Evolutionary conservation across 2,329 filamentous ascomycete species (phyloP).

Genomic region (Amauroascus niger): DNA sequence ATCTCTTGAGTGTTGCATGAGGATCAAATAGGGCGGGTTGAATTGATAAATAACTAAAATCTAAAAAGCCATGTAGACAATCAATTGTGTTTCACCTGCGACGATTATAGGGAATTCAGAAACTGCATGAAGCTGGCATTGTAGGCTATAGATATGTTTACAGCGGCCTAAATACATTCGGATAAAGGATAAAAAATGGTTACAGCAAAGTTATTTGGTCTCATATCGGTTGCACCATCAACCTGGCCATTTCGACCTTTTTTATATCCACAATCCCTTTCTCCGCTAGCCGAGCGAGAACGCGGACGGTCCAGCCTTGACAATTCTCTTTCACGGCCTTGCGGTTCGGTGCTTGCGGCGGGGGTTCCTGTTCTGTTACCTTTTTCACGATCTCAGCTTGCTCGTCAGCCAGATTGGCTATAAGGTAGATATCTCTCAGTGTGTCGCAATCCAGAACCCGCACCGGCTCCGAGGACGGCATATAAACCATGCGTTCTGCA

Average conservation of each 20-base stretch:
- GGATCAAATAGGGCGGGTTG: too few species aligned
- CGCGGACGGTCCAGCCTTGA: conserved; percentile 22
- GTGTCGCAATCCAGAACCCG: conserved; percentile 12
- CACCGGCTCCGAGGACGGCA: conserved; percentile 14
- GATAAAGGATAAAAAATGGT: too few species aligned
- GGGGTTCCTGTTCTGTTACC: conserved; percentile 18
- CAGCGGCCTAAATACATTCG: too few species aligned
- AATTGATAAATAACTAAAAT: too few species aligned
- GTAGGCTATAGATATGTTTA: too few species aligned
- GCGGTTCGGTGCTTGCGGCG: conserved; percentile 18
- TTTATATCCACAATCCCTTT: conserved; percentile 17
- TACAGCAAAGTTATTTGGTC: too few species aligned
- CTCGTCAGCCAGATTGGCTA: conserved; percentile 17
- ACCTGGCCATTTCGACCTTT: conserved; percentile 19
- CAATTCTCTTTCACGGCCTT: conserved; percentile 22
- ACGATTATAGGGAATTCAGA: too few species aligned
- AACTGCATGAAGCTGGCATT: too few species aligned
- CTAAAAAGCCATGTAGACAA: too few species aligned
- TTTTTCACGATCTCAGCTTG: conserved; percentile 16
- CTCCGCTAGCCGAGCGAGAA: conserved; percentile 19
- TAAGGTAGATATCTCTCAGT: conserved; percentile 17
- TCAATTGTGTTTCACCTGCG: too few species aligned
- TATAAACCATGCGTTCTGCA: conserved; percentile 22
- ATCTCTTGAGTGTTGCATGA: too few species aligned
- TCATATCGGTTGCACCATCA: conserved; percentile 19